Conservation (phyloP, 768 basidiomycete species). For the Amyloporia xantha region DNA sequence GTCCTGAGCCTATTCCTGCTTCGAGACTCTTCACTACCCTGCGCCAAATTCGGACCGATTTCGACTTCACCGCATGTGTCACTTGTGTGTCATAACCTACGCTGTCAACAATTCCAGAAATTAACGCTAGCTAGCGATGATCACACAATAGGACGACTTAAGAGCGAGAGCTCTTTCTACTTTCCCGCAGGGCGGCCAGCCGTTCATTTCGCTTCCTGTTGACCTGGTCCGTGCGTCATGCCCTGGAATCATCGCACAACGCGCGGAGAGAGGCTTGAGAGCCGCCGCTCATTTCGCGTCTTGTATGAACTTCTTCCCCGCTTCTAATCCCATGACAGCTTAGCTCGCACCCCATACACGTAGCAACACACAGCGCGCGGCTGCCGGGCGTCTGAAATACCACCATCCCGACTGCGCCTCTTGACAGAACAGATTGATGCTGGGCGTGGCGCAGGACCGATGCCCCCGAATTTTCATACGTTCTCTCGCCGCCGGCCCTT, state of each 20-base stretch:
- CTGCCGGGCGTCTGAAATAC: not conserved
- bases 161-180: no score
- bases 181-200: no score
- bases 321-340: not conserved
- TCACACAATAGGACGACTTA: no score
- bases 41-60: no score
- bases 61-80: no score
- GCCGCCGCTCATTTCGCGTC: conserved; percentile 1
- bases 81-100: no score
- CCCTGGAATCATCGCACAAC: not conserved
- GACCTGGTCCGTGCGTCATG: not conserved
- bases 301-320: not conserved
- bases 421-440: not conserved
- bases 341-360: not conserved
- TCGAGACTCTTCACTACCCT: no score
- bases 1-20: no score
- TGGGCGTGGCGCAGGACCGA: not conserved
- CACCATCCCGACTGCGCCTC: not conserved
- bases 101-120: no score
- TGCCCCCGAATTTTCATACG: not conserved
- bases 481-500: not conserved
- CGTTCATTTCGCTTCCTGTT: conserved; percentile 1
- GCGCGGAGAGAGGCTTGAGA: not conserved
- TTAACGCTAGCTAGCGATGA: no score
- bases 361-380: not conserved